phyloP scores from a whole-genome alignment of 768 basidiomycete species.

The Suillus plorans region DNA sequence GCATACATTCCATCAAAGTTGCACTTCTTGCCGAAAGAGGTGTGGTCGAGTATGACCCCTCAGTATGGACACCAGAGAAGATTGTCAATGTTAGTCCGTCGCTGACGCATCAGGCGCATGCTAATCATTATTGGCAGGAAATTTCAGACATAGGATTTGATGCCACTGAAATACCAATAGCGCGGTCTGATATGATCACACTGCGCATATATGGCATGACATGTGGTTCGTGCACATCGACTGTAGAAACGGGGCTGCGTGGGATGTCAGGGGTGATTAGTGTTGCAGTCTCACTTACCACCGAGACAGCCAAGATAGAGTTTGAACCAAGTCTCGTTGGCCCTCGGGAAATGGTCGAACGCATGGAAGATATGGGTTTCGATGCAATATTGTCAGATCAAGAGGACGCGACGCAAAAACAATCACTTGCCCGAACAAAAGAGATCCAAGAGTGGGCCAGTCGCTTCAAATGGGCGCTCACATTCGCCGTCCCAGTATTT shows the following conservation, averaged over 20 bases:
- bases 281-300: slow-evolving; percentile 73
- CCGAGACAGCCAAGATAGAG: slow-evolving; percentile 70
- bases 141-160: slow-evolving; percentile 94
- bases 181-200: slow-evolving; percentile 64
- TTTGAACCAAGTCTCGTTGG: slow-evolving; percentile 75
- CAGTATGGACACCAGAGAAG: slow-evolving; percentile 77
- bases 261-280: slow-evolving; percentile 70
- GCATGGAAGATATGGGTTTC: slow-evolving; percentile 86
- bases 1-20: slow-evolving; percentile 91
- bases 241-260: slow-evolving; percentile 70
- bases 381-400: slow-evolving; percentile 85
- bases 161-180: slow-evolving; percentile 69
- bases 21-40: slow-evolving; percentile 95
- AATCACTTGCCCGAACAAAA: slow-evolving; percentile 83
- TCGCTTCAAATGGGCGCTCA: slow-evolving; percentile 70
- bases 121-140: slow-evolving; percentile 51
- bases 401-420: slow-evolving; percentile 78
- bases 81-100: slow-evolving; percentile 57
- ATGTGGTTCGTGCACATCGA: slow-evolving; percentile 76
- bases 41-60: slow-evolving; percentile 84
- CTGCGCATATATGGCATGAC: slow-evolving; percentile 92
- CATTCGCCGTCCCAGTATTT: slow-evolving; percentile 93
- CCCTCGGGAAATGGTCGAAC: slow-evolving; percentile 86
- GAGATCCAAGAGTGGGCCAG: slow-evolving; percentile 89
- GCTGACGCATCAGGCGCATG: not conserved